A percentile compares a stretch with the other conserved stretches of the same genome.
Conservation (phyloP, 1,139 yeast species). For the Suhomyces anneliseae region DNA sequence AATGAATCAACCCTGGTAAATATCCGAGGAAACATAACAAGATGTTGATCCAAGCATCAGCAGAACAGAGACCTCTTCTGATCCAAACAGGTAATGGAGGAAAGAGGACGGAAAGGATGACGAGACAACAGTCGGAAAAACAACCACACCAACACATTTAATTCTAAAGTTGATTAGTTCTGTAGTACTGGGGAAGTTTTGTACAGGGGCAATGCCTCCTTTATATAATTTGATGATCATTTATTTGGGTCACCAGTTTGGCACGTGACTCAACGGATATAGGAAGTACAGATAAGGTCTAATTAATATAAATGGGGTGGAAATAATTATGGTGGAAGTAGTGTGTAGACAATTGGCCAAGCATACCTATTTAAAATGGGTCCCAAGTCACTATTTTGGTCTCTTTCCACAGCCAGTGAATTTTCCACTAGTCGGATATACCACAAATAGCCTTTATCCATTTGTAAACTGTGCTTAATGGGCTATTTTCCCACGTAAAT, state of each 20-base stretch:
- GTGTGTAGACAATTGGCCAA: too few relatives aligned
- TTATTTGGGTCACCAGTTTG: background rate
- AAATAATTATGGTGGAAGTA: too few relatives aligned
- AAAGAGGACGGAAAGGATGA: constrained; percentile 58
- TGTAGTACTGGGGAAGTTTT: too few relatives aligned
- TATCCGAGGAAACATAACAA: constrained; percentile 60
- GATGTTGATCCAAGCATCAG: constrained; percentile 61
- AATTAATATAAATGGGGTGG: background rate
- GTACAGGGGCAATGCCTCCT: background rate
- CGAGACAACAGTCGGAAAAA: constrained; percentile 53
- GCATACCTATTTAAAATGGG: too few relatives aligned
- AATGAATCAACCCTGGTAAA: constrained; percentile 67
- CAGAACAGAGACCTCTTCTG: constrained; percentile 63
- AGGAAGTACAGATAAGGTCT: background rate
- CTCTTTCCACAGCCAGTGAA: too few relatives aligned
- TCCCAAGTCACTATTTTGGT: too few relatives aligned
- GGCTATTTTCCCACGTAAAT: too few relatives aligned
- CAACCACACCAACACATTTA: constrained; percentile 16
- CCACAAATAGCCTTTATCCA: too few relatives aligned
- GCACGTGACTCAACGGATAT: background rate
- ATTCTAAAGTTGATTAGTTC: background rate
- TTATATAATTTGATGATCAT: background rate
- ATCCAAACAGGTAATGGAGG: constrained; percentile 77
- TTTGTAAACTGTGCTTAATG: too few relatives aligned
- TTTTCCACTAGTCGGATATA: too few relatives aligned